phyloP scores from a whole-genome alignment of 306 rosid species.

The Inga laurina region DNA sequence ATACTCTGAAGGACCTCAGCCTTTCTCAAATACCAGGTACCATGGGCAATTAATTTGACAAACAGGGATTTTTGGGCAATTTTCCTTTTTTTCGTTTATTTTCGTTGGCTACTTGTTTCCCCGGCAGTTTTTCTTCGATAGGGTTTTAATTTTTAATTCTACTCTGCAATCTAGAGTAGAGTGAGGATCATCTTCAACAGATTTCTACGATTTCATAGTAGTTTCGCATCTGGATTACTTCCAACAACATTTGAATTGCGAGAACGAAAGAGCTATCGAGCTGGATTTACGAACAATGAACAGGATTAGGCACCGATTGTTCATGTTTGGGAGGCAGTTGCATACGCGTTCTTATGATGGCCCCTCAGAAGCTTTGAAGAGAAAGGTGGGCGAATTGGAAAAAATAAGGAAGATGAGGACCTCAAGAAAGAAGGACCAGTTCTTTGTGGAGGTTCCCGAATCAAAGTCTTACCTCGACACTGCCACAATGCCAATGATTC shows the following conservation, averaged over 20 bases:
- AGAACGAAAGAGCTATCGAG: neutral
- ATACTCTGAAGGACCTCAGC: no score
- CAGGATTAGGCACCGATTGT: slow-evolving; percentile 34
- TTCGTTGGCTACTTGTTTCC: neutral
- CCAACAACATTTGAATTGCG: neutral
- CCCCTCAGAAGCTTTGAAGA: slow-evolving; percentile 35
- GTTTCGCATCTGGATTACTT: neutral
- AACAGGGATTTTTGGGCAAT: no score
- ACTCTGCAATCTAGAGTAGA: neutral
- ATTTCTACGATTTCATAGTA: neutral
- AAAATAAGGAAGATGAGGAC: slow-evolving; percentile 44
- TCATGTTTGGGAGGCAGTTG: slow-evolving; percentile 33
- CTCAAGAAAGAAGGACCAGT: slow-evolving; percentile 47
- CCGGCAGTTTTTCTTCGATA: neutral
- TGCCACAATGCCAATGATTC: slow-evolving; percentile 78
- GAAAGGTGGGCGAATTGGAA: slow-evolving; percentile 49
- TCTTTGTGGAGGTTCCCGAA: slow-evolving; percentile 76
- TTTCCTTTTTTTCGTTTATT: neutral
- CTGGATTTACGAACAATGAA: neutral
- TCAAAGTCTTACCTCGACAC: slow-evolving; percentile 72
- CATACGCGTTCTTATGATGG: slow-evolving; percentile 31
- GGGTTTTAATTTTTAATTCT: neutral
- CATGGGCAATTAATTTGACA: no score
- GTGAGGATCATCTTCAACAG: neutral
- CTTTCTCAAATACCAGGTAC: no score